phyloP scores from a whole-genome alignment of 257 asterid species.

The Ehretia macrophylla region DNA sequence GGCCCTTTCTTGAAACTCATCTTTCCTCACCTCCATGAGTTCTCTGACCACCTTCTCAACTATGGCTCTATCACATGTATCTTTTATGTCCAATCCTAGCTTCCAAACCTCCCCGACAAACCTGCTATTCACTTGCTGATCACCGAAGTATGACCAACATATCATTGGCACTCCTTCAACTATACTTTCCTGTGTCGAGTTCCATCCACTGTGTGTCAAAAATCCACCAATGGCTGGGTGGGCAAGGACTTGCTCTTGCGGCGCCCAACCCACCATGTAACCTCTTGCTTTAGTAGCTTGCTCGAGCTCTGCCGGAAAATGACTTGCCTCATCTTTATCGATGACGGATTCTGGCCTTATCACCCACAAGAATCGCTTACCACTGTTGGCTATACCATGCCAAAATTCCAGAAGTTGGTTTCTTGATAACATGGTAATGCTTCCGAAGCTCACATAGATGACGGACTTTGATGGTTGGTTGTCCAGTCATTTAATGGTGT shows the following conservation, averaged over 20 bases:
- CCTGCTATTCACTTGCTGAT: conserved; percentile 30
- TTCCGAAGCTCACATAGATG: conserved; percentile 30
- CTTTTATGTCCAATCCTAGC: conserved; percentile 34
- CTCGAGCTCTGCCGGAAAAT: conserved; percentile 11
- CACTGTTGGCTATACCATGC: conserved; percentile 31
- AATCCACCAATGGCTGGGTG: conserved; percentile 28
- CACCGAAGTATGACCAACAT: conserved; percentile 28
- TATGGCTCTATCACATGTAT: conserved; percentile 19
- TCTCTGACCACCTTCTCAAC: conserved; percentile 21
- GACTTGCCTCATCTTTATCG: neutral
- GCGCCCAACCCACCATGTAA: conserved; percentile 28
- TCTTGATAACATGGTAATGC: conserved; percentile 12
- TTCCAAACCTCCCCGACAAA: conserved; percentile 31
- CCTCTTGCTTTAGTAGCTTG: conserved; percentile 23
- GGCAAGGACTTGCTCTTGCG: conserved; percentile 25
- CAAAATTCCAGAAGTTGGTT: conserved; percentile 28
- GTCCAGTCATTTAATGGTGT: conserved; percentile 27
- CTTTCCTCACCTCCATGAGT: conserved; percentile 24
- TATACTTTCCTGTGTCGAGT: conserved; percentile 23
- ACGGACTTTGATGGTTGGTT: conserved; percentile 21
- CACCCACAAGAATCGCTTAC: conserved; percentile 31
- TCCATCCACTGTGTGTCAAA: conserved; percentile 30
- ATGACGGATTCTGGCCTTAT: conserved; percentile 11
- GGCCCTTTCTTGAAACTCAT: conserved; percentile 15
- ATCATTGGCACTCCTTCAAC: conserved; percentile 28